Conservation (phyloP, 164 flowering plant genomes). For the Liriodendron chinense region DNA sequence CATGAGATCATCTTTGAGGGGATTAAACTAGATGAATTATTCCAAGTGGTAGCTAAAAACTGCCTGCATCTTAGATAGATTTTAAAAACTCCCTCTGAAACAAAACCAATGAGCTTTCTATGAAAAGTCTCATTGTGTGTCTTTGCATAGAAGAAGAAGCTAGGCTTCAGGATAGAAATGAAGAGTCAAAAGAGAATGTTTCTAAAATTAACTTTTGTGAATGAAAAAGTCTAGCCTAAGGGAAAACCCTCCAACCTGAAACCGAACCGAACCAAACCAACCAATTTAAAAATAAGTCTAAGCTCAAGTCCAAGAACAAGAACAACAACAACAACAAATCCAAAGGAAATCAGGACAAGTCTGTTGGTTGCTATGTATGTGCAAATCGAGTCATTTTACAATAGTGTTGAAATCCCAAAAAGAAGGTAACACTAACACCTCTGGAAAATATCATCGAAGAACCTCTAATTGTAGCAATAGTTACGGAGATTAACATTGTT, state of each 20-base stretch:
- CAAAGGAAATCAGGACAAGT: no score
- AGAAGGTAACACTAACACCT: background rate
- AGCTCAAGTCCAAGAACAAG: background rate
- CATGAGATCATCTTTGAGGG: background rate
- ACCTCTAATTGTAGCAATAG: background rate
- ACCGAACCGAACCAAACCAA: background rate
- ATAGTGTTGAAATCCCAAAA: background rate
- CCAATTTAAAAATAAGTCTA: background rate
- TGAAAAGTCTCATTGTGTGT: slow-evolving; percentile 6
- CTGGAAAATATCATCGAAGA: background rate
- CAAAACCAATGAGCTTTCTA: slow-evolving; percentile 9
- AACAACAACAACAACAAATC: no score
- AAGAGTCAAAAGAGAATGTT: no score
- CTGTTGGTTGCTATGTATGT: background rate
- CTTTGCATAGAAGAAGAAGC: slow-evolving; percentile 14
- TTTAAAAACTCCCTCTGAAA: slow-evolving; percentile 9
- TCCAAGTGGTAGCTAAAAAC: background rate
- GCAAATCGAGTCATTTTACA: background rate
- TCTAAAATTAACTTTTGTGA: no score
- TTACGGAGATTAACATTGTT: no score
- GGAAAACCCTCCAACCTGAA: background rate
- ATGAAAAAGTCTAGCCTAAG: background rate
- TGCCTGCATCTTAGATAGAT: slow-evolving; percentile 10
- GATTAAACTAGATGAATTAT: background rate
- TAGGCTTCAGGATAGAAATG: background rate